Evolutionary conservation across 768 basidiomycete genomes (phyloP), one percentile per base, ranked within the genome.

Genomic region (Lactifluus piperatus): DNA sequence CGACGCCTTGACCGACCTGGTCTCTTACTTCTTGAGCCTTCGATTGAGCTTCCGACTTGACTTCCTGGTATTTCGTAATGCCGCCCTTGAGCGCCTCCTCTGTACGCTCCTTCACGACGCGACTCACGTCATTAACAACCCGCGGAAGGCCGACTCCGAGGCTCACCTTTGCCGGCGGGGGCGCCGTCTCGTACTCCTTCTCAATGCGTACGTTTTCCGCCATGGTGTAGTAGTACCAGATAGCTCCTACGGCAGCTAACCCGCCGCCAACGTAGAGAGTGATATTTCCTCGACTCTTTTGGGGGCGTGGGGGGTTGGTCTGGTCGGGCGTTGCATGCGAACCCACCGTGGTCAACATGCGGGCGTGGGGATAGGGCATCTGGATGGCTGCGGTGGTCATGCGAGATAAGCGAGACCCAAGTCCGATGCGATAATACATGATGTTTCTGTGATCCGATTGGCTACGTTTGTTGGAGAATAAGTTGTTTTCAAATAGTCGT

Each of bases 221-320:
- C 22, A 11, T 22, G 29, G n/a, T 9, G 32, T 60, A 63, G 49
- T 56, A 63, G 51, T 63, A 63, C 58, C 54, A 61, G 47, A 54
- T n/a, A n/a, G 53, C 59, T 1, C 53, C 58, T 26, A 41, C n/a
- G 43, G 49, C 58, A 8, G 54, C 58, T n/a, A 54, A 16, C 20
- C 58, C 52, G 20, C 58, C 43, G 13, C 53, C 48, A 14, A 63
- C 37, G 44, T 55, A 59, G 29, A 56, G 36, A 9, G 7, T 22
- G 14, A 26, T 60, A 22, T 48, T 11, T n/a, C n/a, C n/a, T 18
- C 30, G 7, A n/a, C 48, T 20, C 3, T 46, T 37, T 10, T 50
- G 32, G 39, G 48, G 41, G 16, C 14, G 24, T 11, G 34, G 53
- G 22, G 29, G 16, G 13, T 24, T 44, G 4, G 50, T 4, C 30